Base-by-base conservation (phyloP, 2,329 filamentous ascomycete species). In the Curvularia sp. region DNA sequence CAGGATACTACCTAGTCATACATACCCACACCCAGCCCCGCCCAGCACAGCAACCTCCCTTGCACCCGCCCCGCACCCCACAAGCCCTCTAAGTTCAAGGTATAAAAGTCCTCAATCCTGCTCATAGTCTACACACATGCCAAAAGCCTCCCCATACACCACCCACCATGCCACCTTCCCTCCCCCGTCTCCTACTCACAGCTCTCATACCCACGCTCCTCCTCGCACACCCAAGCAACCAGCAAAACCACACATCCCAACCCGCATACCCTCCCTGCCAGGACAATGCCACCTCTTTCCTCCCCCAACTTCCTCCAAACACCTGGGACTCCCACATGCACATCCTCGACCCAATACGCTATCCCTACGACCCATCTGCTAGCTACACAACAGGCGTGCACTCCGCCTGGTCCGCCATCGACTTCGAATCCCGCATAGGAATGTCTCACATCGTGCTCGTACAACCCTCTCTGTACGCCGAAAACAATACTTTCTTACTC, bases 241-340 rank as follows among this genome's bases (percentile, higher is more conserved):
- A 35, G 33, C 18, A 35, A 49, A 35, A 5, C 20, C 10, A 35
- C 3, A n/a, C 5, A 12, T 18, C 20, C 3, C 31, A 38, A 38
- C 2, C 31, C 31, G 18, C 10, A 8, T 9, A 15, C 6, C 18
- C 30, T 12, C 2, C 3, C 22, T 35, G 30, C 30, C 31, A 24
- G 1, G 8, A 31, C 12, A 49, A 49, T 20, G 33, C 44, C 9
- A 22, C 30, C 12, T 35, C 30, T 2, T 35, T 10, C 15, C 31
- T 35, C 20, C 28, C 47, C 2, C 43, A n/a, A 3, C 24, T 46
- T 1, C 43, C 43, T 5, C 18, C 30, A 2, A 9, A 49, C 7
- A 26, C 31, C 6, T 49, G 47, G 47, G 47, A 49, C 20, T 24
- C 18, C 31, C 47, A 49, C 47, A 49, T 49, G 47, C 47, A 49